phyloP scores from a whole-genome alignment of 768 basidiomycete genomes.

The Pleurotus eryngii region DNA sequence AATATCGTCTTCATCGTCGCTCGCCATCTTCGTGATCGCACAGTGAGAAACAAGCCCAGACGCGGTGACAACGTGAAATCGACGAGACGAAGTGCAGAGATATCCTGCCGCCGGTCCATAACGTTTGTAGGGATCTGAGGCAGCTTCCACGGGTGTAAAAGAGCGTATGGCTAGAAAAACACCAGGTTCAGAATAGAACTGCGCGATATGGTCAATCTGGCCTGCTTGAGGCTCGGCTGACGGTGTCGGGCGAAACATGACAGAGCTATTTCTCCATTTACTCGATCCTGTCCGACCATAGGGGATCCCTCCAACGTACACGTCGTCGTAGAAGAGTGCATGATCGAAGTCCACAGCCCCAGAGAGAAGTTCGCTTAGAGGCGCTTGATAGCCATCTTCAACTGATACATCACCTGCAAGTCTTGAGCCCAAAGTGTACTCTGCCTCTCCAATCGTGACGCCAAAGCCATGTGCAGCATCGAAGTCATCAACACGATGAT shows the following conservation, averaged over 20 bases:
- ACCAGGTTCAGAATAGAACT: background rate
- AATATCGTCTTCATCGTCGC: background rate
- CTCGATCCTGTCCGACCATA: conserved; percentile 8
- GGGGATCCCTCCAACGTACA: conserved; percentile 7
- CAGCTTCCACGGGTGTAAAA: background rate
- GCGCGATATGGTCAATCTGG: conserved; percentile 5
- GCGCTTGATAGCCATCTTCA: background rate
- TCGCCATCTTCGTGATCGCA: conserved; percentile 2
- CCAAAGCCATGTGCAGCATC: background rate
- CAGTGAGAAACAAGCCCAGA: conserved; percentile 10
- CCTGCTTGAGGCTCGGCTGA: background rate
- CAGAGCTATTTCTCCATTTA: conserved; percentile 8
- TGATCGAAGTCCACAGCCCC: background rate
- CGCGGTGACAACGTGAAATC: conserved; percentile 1
- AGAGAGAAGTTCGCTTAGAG: background rate
- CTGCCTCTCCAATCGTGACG: background rate
- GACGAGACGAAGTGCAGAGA: conserved; percentile 2
- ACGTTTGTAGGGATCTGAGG: conserved; percentile 9
- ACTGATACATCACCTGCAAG: background rate
- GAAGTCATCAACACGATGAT: conserved; percentile 6
- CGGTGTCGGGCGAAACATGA: conserved; percentile 7
- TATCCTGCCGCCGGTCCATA: conserved; percentile 13
- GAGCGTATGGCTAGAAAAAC: conserved; percentile 7
- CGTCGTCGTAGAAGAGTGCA: background rate
- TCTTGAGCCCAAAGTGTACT: background rate